Evolutionary conservation across 2,329 filamentous ascomycete genomes (phyloP).

Genomic region (Aureobasidium pullulans): DNA sequence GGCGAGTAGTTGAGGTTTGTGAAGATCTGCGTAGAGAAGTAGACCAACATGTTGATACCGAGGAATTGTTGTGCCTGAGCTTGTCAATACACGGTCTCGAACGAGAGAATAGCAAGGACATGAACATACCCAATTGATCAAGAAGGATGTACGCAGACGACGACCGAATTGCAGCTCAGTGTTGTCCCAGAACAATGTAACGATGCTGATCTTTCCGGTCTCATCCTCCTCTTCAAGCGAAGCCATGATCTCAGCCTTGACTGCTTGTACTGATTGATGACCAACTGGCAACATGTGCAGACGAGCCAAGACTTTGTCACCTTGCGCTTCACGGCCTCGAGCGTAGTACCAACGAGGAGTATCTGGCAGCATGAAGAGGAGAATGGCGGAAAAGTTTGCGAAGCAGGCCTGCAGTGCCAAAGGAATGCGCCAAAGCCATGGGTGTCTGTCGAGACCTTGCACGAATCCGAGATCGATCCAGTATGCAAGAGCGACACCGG

Average conservation of each 20-base stretch:
- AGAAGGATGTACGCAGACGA: slow-evolving; percentile 31
- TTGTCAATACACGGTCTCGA: background rate
- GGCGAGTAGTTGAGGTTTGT: slow-evolving; percentile 23
- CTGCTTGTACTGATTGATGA: slow-evolving; percentile 18
- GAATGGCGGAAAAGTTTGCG: slow-evolving; percentile 22
- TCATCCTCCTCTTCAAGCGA: slow-evolving; percentile 24
- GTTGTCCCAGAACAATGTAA: slow-evolving; percentile 29
- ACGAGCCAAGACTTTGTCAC: slow-evolving; percentile 17
- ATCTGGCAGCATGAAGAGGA: slow-evolving; percentile 25
- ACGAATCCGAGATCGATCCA: slow-evolving; percentile 24
- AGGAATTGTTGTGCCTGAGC: slow-evolving; percentile 24
- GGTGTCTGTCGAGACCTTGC: slow-evolving; percentile 21
- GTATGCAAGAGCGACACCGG: slow-evolving; percentile 24
- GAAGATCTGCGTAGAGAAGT: slow-evolving; percentile 28
- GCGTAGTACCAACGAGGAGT: slow-evolving; percentile 30
- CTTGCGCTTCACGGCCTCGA: slow-evolving; percentile 15
- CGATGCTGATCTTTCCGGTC: slow-evolving; percentile 24
- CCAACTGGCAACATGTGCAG: slow-evolving; percentile 17
- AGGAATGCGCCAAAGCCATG: slow-evolving; percentile 27
- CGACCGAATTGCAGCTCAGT: slow-evolving; percentile 30
- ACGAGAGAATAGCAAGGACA: background rate
- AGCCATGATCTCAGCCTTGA: slow-evolving; percentile 23
- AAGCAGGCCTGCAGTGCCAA: slow-evolving; percentile 28
- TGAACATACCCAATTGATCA: slow-evolving; percentile 23
- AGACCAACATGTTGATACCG: slow-evolving; percentile 29